phyloP scores from a whole-genome alignment of 805 yeast species.

The Myxozyma vanderwaltii region DNA sequence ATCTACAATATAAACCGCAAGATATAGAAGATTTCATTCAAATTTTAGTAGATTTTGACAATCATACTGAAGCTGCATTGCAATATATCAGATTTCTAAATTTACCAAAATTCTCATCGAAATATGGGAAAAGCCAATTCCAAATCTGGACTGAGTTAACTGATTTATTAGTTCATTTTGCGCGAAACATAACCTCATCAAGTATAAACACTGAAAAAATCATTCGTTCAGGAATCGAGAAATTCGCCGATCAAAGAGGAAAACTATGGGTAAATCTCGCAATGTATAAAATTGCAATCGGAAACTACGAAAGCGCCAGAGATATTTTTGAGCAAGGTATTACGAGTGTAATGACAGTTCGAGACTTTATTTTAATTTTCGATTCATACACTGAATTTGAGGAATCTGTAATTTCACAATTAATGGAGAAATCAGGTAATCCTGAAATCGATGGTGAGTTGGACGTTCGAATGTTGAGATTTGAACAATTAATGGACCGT shows the following conservation, averaged over 20 bases:
- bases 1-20: constrained; percentile 37
- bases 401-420: constrained; percentile 50
- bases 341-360: constrained; percentile 50
- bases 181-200: constrained; percentile 17
- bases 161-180: constrained; percentile 45
- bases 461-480: constrained; percentile 50
- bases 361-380: constrained; percentile 64
- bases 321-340: constrained; percentile 55
- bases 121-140: constrained; percentile 49
- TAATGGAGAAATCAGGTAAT: constrained; percentile 39
- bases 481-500: constrained; percentile 58
- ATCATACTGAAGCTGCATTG: constrained; percentile 38
- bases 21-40: constrained; percentile 39
- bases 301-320: constrained; percentile 46
- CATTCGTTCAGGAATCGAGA: constrained; percentile 43
- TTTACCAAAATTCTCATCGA: constrained; percentile 44
- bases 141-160: constrained; percentile 53
- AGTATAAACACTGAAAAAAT: constrained; percentile 44
- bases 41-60: constrained; percentile 34
- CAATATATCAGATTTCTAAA: constrained; percentile 45
- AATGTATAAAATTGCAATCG: constrained; percentile 49
- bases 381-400: constrained; percentile 65
- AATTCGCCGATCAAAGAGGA: constrained; percentile 64
- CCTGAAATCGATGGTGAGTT: constrained; percentile 41
- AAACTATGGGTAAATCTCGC: constrained; percentile 53